Evolutionary conservation across 305 asterid species (phyloP), one percentile per base, ranked within the genome.

Genomic region (Andrographis paniculata): DNA sequence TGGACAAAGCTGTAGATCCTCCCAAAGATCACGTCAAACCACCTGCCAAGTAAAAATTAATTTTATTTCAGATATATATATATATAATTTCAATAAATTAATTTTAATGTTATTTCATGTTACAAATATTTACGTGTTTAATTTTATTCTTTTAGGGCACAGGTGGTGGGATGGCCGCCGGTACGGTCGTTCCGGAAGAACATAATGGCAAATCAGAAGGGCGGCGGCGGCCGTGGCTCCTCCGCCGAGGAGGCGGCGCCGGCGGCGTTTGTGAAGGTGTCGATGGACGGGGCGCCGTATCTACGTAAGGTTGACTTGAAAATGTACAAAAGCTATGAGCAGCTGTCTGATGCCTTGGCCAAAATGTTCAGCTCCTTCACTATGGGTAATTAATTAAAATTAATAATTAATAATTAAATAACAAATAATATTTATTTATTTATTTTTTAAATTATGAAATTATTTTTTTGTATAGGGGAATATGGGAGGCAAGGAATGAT

Each of bases 131-230:
- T 20, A 15, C 7, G 20, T n/a, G 7, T 15, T 31, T 19, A 27
- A 27, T 5, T 27, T 27, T 27, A 6, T 27, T 37, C 5, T 0
- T 31, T 11, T 58, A 86, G 96, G 83, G 86, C 93, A 45, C 96
- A 83, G 48, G 79, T 87, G 76, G 96, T 87, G 62, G 96, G 96
- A 6, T 87, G 96, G 96, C 96, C 96, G 15, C 96, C 96, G 9
- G 94, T 87, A 43, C 66, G 96, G 48, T 70, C 87, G 2, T 83
- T 76, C 66, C 82, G 96, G 21, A 87, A 87, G 83, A 87, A 80
- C 53, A 45, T 70, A 9, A 77, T 81, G 78, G 66, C 78, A 8
- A 79, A 75, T 17, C 78, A 78, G 48, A 80, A 80, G 63, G 75
- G 72, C 71, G n/a, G n/a, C n/a, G n/a, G n/a, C n/a, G n/a, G n/a